Percentiles rank a stretch among this genome's conserved stretches.
These are phyloP conservation scores for Paecilomyces niveus DNA, from an alignment of 2,329 filamentous ascomycete genomes.

Conservation along the genomic window DNA sequence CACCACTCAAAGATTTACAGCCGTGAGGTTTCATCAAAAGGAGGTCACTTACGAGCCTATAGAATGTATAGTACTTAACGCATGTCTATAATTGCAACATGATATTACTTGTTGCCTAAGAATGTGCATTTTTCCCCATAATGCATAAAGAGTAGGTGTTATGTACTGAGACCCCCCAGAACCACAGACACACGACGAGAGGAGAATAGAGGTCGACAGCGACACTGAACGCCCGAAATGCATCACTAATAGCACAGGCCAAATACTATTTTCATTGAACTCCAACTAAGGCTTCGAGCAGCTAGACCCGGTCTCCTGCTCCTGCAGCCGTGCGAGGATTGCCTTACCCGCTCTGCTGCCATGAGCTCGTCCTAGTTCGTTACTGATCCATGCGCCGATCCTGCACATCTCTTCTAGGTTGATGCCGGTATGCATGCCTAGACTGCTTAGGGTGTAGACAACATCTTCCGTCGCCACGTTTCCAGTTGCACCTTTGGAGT, in stretches of 20 bases:
- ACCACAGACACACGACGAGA: not conserved
- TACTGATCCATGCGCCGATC: conserved; percentile 52
- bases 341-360: conserved; percentile 50
- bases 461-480: conserved; percentile 60
- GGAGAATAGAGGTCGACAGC: not conserved
- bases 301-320: not conserved
- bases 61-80: not conserved
- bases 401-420: conserved; percentile 48
- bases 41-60: not conserved
- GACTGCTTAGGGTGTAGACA: conserved; percentile 52
- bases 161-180: not conserved
- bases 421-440: conserved; percentile 55
- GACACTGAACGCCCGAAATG: not conserved
- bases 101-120: not conserved
- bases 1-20: not conserved
- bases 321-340: conserved; percentile 32
- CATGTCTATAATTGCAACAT: not conserved
- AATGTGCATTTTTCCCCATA: not conserved
- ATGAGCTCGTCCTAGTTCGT: conserved; percentile 45
- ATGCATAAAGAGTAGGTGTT: not conserved
- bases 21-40: too few relatives aligned
- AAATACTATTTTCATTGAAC: not conserved
- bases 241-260: not conserved
- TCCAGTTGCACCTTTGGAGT: conserved; percentile 58
- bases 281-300: not conserved